A percentile compares a stretch with the other conserved stretches of the same genome.
phyloP scores from a whole-genome alignment of 2,329 filamentous ascomycete genomes.

The Fusarium fracticaudum region DNA sequence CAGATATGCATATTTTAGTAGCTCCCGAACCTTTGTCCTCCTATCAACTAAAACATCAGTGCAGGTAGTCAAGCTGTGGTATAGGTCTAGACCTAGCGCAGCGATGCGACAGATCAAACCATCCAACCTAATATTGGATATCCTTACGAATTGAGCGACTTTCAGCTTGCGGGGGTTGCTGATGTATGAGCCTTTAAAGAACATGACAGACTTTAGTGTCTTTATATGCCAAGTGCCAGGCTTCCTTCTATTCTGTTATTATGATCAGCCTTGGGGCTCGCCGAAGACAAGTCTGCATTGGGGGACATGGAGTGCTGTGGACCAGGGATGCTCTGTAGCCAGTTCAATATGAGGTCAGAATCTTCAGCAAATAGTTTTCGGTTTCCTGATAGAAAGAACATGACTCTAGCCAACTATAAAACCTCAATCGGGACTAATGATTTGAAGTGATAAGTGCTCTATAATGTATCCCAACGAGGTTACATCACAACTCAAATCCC shows the following conservation, averaged over 20 bases:
- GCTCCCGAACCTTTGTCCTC: background rate
- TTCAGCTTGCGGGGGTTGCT: background rate
- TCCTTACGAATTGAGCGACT: background rate
- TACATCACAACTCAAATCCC: background rate
- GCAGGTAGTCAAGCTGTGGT: background rate
- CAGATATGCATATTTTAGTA: background rate
- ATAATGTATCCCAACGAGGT: rapidly evolving
- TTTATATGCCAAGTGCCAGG: too few relatives aligned
- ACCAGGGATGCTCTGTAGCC: too few relatives aligned
- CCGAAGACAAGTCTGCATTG: too few relatives aligned
- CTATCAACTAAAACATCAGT: background rate
- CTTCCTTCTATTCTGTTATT: too few relatives aligned
- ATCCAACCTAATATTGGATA: background rate
- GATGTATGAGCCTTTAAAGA: too few relatives aligned
- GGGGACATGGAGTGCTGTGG: too few relatives aligned
- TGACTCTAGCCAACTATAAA: too few relatives aligned
- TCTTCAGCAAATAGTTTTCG: too few relatives aligned
- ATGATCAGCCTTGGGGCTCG: too few relatives aligned
- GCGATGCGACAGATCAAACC: background rate
- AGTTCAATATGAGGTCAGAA: too few relatives aligned
- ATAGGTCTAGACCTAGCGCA: background rate
- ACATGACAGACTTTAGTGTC: too few relatives aligned
- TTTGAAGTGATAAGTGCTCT: rapidly evolving
- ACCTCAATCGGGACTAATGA: rapidly evolving
- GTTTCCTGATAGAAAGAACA: too few relatives aligned